Conservation (phyloP, 768 basidiomycete species). For the Phanerodontia chrysosporium region DNA sequence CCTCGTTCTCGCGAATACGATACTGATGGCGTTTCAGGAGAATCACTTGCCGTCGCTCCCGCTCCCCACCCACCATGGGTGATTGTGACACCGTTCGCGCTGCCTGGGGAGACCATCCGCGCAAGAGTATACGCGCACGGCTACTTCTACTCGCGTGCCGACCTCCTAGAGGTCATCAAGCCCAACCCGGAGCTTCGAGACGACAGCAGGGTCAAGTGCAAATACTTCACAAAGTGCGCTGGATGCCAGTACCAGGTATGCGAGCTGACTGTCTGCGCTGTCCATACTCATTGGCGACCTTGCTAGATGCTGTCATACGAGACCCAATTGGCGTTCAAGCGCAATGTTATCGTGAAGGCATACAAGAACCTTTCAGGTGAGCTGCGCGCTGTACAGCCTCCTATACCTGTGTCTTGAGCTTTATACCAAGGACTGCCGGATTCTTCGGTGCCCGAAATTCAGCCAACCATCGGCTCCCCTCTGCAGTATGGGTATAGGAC, state of each 20-base stretch:
- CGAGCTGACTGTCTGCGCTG: not conserved
- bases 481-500: slow-evolving; percentile 91
- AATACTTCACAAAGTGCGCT: slow-evolving; percentile 85
- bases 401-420: not conserved
- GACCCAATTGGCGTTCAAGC: slow-evolving; percentile 81
- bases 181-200: slow-evolving; percentile 69
- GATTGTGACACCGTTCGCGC: slow-evolving; percentile 75
- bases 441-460: slow-evolving; percentile 57
- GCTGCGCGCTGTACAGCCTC: not conserved
- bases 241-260: slow-evolving; percentile 93
- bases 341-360: slow-evolving; percentile 80
- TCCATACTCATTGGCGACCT: not conserved
- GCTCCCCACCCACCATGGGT: slow-evolving; percentile 63
- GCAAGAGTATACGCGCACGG: slow-evolving; percentile 69
- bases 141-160: slow-evolving; percentile 71
- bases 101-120: slow-evolving; percentile 79
- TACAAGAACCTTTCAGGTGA: slow-evolving; percentile 71
- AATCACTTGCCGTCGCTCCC: slow-evolving; percentile 56
- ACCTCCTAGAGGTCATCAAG: slow-evolving; percentile 59
- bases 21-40: slow-evolving; percentile 39
- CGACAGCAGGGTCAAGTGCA: slow-evolving; percentile 61
- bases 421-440: slow-evolving; percentile 45
- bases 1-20: not conserved
- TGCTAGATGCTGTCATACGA: slow-evolving; percentile 82
- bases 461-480: slow-evolving; percentile 80